Conservation (phyloP, 1,139 yeast genomes). For the Protomyces macrosporus region DNA sequence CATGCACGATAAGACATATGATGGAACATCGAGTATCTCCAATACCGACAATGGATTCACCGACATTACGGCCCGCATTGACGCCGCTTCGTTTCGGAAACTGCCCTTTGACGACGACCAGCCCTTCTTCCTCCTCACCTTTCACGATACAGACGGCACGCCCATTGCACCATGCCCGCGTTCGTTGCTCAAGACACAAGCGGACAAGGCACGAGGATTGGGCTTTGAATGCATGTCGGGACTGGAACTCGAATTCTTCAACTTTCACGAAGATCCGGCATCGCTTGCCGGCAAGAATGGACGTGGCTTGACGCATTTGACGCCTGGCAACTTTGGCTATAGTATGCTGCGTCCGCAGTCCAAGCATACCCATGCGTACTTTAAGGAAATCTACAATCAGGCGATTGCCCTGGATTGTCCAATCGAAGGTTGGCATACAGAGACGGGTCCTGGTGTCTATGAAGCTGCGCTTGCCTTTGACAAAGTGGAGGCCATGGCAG, state of each 20-base stretch:
- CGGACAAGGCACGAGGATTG: slow-evolving; percentile 26
- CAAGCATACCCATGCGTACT: slow-evolving; percentile 37
- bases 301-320: slow-evolving; percentile 36
- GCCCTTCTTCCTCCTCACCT: slow-evolving; percentile 38
- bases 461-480: slow-evolving; percentile 41
- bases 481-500: slow-evolving; percentile 38
- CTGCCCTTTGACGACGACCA: slow-evolving; percentile 39
- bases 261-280: slow-evolving; percentile 37
- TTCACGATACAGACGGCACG: slow-evolving; percentile 34
- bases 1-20: slow-evolving; percentile 39
- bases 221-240: slow-evolving; percentile 37
- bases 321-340: slow-evolving; percentile 39
- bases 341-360: slow-evolving; percentile 37
- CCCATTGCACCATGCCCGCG: slow-evolving; percentile 41
- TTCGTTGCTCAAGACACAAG: slow-evolving; percentile 34
- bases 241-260: slow-evolving; percentile 40
- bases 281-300: slow-evolving; percentile 36
- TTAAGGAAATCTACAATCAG: slow-evolving; percentile 36
- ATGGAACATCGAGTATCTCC: slow-evolving; percentile 36
- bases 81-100: slow-evolving; percentile 34
- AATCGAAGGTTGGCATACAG: slow-evolving; percentile 42
- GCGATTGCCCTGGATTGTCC: slow-evolving; percentile 35
- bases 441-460: slow-evolving; percentile 43
- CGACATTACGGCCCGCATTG: slow-evolving; percentile 38
- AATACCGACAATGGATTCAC: slow-evolving; percentile 39